phyloP scores from a whole-genome alignment of 2,329 filamentous ascomycete genomes.

The Dactylellina haptotyla region DNA sequence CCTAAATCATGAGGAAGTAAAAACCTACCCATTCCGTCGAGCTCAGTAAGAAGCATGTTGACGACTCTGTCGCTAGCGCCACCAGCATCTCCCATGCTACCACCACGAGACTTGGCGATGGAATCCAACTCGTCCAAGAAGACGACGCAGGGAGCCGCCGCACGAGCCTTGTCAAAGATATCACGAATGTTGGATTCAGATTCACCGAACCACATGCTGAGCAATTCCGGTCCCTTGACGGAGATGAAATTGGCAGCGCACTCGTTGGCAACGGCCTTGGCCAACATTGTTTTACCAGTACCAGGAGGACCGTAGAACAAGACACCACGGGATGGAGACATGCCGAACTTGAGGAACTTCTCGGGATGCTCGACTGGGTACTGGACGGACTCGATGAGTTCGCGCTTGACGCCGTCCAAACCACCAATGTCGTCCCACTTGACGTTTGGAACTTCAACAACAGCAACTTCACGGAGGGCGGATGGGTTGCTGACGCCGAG shows the following conservation, averaged over 20 bases:
- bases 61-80: conserved; percentile 99
- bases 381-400: conserved; percentile 98
- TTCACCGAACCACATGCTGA: conserved; percentile 99
- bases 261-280: conserved; percentile 99
- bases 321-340: conserved; percentile 97
- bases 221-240: conserved; percentile 95
- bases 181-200: conserved; percentile 99
- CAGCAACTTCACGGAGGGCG: conserved; percentile 95
- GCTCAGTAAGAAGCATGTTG: conserved; percentile 92
- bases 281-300: conserved; percentile 99
- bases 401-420: conserved; percentile 97
- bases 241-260: conserved; percentile 99
- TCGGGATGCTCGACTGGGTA: conserved; percentile 99
- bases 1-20: conserved; percentile 67
- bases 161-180: conserved; percentile 99
- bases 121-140: conserved; percentile 99
- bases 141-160: conserved; percentile 95
- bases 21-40: conserved; percentile 61
- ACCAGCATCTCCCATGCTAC: conserved; percentile 92
- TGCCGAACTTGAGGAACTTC: conserved; percentile 99
- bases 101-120: conserved; percentile 98
- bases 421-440: conserved; percentile 99
- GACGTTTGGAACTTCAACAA: conserved; percentile 98
- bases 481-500: conserved; percentile 98
- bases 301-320: conserved; percentile 98